phyloP scores from a whole-genome alignment of 2,329 filamentous ascomycete species.

The Passalora sequoiae region DNA sequence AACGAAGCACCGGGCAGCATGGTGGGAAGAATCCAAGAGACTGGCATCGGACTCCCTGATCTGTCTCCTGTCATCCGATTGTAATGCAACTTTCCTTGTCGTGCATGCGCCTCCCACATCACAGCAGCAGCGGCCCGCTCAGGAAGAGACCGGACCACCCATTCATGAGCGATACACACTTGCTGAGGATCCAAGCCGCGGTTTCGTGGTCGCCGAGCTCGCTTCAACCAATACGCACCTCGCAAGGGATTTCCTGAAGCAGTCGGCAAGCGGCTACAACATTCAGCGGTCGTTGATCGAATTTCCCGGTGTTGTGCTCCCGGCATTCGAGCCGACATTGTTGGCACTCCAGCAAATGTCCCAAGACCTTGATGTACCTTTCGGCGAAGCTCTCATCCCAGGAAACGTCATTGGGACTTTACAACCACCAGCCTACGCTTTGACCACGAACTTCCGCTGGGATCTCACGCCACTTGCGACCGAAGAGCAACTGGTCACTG shows the following conservation, averaged over 20 bases:
- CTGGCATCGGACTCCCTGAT: constrained; percentile 49
- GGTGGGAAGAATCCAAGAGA: constrained; percentile 50
- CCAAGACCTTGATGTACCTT: constrained; percentile 26
- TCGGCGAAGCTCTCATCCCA: constrained; percentile 30
- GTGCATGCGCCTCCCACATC: no score
- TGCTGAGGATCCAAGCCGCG: constrained; percentile 5
- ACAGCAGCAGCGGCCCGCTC: no score
- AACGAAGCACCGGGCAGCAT: constrained; percentile 38
- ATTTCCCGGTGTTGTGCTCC: constrained; percentile 56
- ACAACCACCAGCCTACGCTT: constrained; percentile 24
- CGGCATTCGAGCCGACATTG: constrained; percentile 55
- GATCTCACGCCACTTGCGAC: constrained; percentile 31
- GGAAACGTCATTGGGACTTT: constrained; percentile 18
- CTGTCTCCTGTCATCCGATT: constrained; percentile 42
- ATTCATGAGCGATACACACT: constrained; percentile 6
- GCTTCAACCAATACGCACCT: neutral
- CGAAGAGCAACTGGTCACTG: no score
- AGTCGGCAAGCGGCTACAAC: neutral
- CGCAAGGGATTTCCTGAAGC: constrained; percentile 2
- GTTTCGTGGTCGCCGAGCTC: constrained; percentile 15
- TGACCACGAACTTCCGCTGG: neutral
- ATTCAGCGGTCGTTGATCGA: constrained; percentile 46
- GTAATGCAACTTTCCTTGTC: constrained; percentile 27
- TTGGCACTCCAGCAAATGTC: constrained; percentile 52
- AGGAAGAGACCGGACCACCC: neutral